Conservation (phyloP, 2,329 filamentous ascomycete genomes). For the Parastagonospora nodorum region DNA sequence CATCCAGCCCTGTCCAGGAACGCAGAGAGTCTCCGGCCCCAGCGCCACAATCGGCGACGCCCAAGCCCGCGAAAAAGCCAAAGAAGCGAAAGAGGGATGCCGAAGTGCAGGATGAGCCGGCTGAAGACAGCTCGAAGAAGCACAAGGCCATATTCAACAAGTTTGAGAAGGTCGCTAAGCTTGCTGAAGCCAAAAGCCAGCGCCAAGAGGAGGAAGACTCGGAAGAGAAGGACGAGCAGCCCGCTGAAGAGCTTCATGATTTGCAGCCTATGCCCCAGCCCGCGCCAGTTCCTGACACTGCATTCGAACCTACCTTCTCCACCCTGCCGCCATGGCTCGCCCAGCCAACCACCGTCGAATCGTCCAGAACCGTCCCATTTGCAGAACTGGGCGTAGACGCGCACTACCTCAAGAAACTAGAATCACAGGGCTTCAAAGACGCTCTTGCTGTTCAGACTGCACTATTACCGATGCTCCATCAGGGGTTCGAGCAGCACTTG, state of each 20-base stretch:
- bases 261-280: conserved; percentile 84
- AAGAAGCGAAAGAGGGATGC: conserved; percentile 42
- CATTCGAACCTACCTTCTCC: conserved; percentile 70
- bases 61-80: conserved; percentile 36
- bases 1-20: conserved; percentile 4
- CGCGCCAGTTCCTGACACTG: conserved; percentile 61
- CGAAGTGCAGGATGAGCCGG: conserved; percentile 9
- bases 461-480: conserved; percentile 78
- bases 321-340: conserved; percentile 82
- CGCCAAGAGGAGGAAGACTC: conserved; percentile 19
- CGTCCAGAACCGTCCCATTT: conserved; percentile 66
- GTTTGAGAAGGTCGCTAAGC: conserved; percentile 49
- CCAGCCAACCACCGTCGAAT: conserved; percentile 71
- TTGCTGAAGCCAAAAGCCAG: conserved; percentile 27
- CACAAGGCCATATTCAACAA: conserved; percentile 51
- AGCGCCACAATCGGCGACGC: conserved; percentile 3
- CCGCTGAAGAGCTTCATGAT: conserved; percentile 63
- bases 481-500: conserved; percentile 62
- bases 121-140: conserved; percentile 41
- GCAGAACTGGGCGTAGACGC: conserved; percentile 65
- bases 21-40: background rate
- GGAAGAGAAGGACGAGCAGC: conserved; percentile 43
- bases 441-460: conserved; percentile 82
- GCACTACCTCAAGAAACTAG: conserved; percentile 65
- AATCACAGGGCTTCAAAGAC: conserved; percentile 69